A percentile compares a stretch with the other conserved stretches of the same genome.
These are phyloP conservation scores for Yamadazyma dushanensis DNA, from an alignment of 1,139 yeast genomes.

Conservation along the genomic window DNA sequence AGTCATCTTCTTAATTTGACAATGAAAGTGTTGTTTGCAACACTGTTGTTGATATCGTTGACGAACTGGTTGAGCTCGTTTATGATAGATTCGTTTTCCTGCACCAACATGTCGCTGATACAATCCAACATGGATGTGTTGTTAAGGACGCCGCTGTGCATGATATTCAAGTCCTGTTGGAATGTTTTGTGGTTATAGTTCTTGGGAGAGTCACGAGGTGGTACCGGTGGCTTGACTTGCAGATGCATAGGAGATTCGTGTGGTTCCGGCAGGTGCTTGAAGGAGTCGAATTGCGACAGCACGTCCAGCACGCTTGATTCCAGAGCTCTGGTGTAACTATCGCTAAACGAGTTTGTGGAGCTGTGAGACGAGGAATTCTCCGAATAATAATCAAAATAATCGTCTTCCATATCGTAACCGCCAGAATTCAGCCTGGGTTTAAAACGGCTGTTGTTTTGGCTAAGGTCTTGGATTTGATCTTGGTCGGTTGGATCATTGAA, in stretches of 20 bases:
- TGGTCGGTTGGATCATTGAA: background rate
- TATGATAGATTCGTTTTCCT: constrained; percentile 15
- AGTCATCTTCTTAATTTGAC: constrained; percentile 1
- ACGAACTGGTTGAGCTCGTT: constrained; percentile 10
- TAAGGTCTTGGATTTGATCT: background rate
- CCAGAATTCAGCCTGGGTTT: too few relatives aligned
- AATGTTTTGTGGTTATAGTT: constrained; percentile 4
- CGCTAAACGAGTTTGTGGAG: background rate
- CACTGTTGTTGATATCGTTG: constrained; percentile 10
- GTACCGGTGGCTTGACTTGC: constrained; percentile 1
- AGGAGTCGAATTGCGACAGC: constrained; percentile 3
- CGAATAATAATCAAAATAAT: constrained; percentile 4
- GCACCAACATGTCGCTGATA: constrained; percentile 17
- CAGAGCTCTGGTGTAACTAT: constrained; percentile 1
- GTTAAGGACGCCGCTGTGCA: constrained; percentile 10
- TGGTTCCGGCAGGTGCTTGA: background rate
- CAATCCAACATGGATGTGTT: constrained; percentile 15
- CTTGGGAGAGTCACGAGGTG: background rate
- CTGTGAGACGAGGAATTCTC: constrained; percentile 1
- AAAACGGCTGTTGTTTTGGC: too few relatives aligned
- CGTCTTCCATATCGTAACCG: background rate
- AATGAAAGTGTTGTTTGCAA: constrained; percentile 15
- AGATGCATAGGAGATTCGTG: background rate
- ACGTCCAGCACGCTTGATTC: constrained; percentile 4
- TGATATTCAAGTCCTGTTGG: constrained; percentile 5